Evolutionary conservation across 192 early-diverging fungal species (phyloP).

Genomic region (Backusella psychrophila): DNA sequence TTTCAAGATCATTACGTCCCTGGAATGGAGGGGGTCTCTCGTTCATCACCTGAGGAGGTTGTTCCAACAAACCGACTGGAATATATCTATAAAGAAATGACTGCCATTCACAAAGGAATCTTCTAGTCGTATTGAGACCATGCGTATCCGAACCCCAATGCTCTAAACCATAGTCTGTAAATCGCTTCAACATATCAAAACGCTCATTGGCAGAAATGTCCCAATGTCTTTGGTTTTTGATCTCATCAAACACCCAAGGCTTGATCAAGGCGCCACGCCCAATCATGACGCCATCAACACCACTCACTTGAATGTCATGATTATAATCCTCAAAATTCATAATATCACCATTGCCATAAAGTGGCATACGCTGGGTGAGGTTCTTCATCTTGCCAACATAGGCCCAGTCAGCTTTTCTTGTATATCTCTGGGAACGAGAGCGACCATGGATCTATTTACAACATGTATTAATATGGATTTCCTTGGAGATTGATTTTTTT

Average conservation of each 20-base stretch:
- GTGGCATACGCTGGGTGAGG: slow-evolving; percentile 37
- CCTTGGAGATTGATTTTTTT: background rate
- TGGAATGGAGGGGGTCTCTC: slow-evolving; percentile 83
- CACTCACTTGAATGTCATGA: slow-evolving; percentile 54
- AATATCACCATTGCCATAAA: slow-evolving; percentile 86
- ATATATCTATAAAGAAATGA: slow-evolving; percentile 77
- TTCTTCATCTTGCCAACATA: slow-evolving; percentile 72
- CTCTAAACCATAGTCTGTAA: slow-evolving; percentile 85
- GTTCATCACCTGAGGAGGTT: slow-evolving; percentile 88
- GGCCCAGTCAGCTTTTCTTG: slow-evolving; percentile 85
- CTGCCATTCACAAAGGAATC: slow-evolving; percentile 80
- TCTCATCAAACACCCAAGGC: slow-evolving; percentile 97
- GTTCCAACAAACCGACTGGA: slow-evolving; percentile 88
- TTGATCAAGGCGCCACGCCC: slow-evolving; percentile 83
- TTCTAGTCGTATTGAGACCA: slow-evolving; percentile 81
- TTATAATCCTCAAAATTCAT: slow-evolving; percentile 84
- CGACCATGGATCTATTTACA: slow-evolving; percentile 76
- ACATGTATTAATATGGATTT: background rate
- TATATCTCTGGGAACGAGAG: slow-evolving; percentile 89
- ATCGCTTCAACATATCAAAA: slow-evolving; percentile 85
- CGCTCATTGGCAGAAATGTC: slow-evolving; percentile 90
- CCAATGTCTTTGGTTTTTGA: slow-evolving; percentile 79
- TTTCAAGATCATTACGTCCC: slow-evolving; percentile 95
- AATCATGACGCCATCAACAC: slow-evolving; percentile 88
- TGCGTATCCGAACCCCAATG: slow-evolving; percentile 89